Conservation (phyloP, 2,329 filamentous ascomycete genomes). For the Apiospora saccharicola region DNA sequence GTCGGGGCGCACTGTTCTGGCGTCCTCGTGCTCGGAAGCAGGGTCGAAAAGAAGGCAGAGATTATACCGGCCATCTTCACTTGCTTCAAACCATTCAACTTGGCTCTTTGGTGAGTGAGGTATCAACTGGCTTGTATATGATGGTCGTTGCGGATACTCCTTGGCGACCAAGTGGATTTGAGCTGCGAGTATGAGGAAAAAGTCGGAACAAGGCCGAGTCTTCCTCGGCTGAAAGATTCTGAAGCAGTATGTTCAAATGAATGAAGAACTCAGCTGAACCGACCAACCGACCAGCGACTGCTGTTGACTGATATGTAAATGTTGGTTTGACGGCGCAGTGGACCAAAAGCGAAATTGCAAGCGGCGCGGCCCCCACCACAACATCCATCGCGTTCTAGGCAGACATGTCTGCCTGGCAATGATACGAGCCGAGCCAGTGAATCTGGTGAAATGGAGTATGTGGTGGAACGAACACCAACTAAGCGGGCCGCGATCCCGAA, state of each 20-base stretch:
- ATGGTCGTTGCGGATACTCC: neutral
- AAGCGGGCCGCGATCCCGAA: neutral
- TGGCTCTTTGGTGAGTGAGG: neutral
- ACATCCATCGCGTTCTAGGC: neutral
- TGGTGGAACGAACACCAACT: neutral
- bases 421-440: neutral
- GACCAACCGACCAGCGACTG: neutral
- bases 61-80: neutral
- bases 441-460: neutral
- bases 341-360: neutral
- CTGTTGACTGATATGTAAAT: neutral
- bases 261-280: neutral
- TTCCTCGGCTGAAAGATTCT: neutral
- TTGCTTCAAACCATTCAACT: neutral
- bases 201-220: neutral
- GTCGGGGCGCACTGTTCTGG: neutral
- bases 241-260: neutral
- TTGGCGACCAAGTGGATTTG: neutral
- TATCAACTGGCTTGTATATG: neutral
- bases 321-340: neutral
- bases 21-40: constrained; percentile 9
- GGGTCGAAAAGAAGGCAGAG: constrained; percentile 10
- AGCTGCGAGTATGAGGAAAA: neutral
- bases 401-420: constrained; percentile 6
- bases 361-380: constrained; percentile 1